Evolutionary conservation across 116 monocot genomes (phyloP), one percentile per base, ranked within the genome.

Genomic region (Posidonia oceanica): DNA sequence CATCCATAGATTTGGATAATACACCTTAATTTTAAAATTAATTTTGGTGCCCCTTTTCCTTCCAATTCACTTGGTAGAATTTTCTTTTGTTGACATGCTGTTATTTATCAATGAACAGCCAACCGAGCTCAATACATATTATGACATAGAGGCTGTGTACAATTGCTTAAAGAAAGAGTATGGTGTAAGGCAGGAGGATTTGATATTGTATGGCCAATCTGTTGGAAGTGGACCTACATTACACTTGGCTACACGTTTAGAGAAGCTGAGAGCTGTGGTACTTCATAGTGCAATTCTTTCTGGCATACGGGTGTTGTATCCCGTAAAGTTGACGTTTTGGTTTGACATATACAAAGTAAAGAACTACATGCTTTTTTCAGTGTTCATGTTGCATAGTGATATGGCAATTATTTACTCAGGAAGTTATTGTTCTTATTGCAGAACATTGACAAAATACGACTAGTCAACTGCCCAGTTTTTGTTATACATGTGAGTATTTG

Each of bases 141-240:
- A 78, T 52, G 97, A 97, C 84, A 97, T 92, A 72, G 92, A 97
- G 77, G 92, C 97, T 15, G 92, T 97, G 20, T 89, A 89, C 71
- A 87, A 91, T 41, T 97, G 92, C 42, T 72, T 97, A 51, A 89
- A 80, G 76, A 85, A 74, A 67, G 80, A 92, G 51, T 89, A 92
- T 61, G 84, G 82, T 23, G 72, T 89, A 40, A 72, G 29, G 67
- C 80, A 89, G 63, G 92, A 97, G 66, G 89, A 97, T 70, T 69
- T 97, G 62, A 89, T 97, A 67, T 70, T 97, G 40, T 97, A 97
- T 78, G 97, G 97, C 22, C 92, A 97, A 78, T 97, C 97, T 38
- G 97, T 97, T 66, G 97, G 97, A 20, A 97, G 97, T 41, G 97
- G 97, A 37, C 97, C 97, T 6, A 97, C 97, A 23, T 77, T 97